Base-by-base conservation (phyloP, 1,284 basidiomycete genomes). In the Flammula alnicola region DNA sequence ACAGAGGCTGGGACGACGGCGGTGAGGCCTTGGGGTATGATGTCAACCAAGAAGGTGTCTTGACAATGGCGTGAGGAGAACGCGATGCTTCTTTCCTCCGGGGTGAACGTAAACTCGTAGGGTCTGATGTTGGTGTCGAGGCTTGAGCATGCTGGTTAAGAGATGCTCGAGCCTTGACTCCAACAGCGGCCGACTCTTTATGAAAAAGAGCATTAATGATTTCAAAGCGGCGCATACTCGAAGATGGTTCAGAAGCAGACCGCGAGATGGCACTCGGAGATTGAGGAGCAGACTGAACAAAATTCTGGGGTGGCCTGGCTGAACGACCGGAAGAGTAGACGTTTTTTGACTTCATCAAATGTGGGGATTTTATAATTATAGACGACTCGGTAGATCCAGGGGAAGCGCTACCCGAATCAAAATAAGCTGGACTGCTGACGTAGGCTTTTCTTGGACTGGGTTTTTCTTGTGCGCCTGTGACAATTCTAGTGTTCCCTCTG, bases 21-120 rank as follows among this genome's bases (percentile, higher is more conserved):
- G 26, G 22, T 19, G 30, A 23, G 11, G 55, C 52, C 20, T 38
- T 32, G 30, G 67, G 68, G 52, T 69, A 69, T 5, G 60, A 57
- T 3, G 44, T 27, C n/a, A 69, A 47, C 54, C 65, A 67, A 7
- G 61, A 44, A 3, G 68, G 68, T 5, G 67, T 67, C 40, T 58
- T 58, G 30, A 68, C 62, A 33, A 57, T 43, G 36, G 23, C 36
- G 29, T 25, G 44, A 35, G 25, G 44, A 23, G 35, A 33, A 29
- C n/a, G 19, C 35, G 27, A n/a, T 27, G n/a, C 32, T 23, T 35
- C 35, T 20, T 17, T 38, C 12, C 30, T 26, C 10, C 26, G 10
- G 23, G 45, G 31, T 8, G 47, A 40, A 9, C 38, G 6, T 22
- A 32, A 25, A 20, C 30, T 41, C 16, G 10, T 38, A 23, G 47